Percentiles rank a stretch among this genome's conserved stretches.
phyloP scores from a whole-genome alignment of 257 asterid species.

The Gynochthodes officinalis region DNA sequence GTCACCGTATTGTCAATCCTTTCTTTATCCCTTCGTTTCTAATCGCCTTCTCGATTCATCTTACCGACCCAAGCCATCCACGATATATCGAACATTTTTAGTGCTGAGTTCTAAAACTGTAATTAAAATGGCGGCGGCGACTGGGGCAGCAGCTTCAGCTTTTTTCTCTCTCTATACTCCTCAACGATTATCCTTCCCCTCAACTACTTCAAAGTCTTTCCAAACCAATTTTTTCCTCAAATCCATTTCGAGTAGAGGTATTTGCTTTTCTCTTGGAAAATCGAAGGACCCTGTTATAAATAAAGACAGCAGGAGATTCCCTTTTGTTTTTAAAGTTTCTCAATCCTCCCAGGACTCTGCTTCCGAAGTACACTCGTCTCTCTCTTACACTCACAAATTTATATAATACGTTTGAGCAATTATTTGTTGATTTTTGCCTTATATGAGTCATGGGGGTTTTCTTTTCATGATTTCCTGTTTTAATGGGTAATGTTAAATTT shows the following conservation, averaged over 20 bases:
- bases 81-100: background rate
- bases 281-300: background rate
- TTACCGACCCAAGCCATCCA: too few species aligned
- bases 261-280: background rate
- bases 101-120: background rate
- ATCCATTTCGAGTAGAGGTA: slow-evolving; percentile 9
- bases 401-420: background rate
- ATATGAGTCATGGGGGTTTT: too few species aligned
- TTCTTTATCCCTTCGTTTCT: too few species aligned
- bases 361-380: background rate
- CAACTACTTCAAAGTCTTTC: slow-evolving; percentile 8
- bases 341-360: background rate
- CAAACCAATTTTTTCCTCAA: background rate
- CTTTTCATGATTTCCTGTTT: background rate
- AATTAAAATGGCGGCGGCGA: slow-evolving; percentile 16
- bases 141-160: slow-evolving; percentile 13
- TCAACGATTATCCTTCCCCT: background rate
- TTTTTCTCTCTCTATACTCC: background rate
- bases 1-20: too few species aligned
- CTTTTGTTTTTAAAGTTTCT: background rate
- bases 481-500: background rate
- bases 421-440: background rate
- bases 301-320: background rate
- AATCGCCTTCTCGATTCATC: too few species aligned
- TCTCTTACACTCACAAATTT: background rate